Conservation (phyloP, 139 green algal genomes). For the Limnomonas spitsbergensis region DNA sequence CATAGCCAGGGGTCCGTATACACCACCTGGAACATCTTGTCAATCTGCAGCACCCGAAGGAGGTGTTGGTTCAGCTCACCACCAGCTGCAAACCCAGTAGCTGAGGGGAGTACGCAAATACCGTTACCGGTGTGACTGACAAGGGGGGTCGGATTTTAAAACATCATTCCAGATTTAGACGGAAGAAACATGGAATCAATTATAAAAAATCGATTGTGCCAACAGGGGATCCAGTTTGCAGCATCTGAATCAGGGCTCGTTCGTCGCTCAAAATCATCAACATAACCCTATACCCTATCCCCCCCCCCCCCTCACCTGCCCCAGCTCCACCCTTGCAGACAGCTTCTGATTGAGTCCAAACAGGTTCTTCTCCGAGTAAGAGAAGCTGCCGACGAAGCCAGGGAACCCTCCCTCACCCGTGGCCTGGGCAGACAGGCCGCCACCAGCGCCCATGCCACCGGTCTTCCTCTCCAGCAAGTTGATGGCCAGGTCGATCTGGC, state of each 20-base stretch:
- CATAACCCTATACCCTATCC: no score
- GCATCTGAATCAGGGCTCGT: no score
- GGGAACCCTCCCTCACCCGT: slow-evolving; percentile 64
- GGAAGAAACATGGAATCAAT: no score
- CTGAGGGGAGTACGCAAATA: no score
- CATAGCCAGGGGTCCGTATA: slow-evolving; percentile 91
- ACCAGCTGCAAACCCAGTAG: no score
- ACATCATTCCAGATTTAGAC: no score
- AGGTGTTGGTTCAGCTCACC: background rate
- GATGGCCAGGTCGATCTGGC: slow-evolving; percentile 80
- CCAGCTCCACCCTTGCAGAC: slow-evolving; percentile 43
- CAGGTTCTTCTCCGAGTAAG: slow-evolving; percentile 87
- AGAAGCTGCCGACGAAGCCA: slow-evolving; percentile 79
- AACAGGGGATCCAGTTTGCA: no score
- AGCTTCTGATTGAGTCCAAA: slow-evolving; percentile 90
- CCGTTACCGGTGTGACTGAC: no score
- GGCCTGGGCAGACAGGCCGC: slow-evolving; percentile 69
- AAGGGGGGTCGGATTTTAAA: no score
- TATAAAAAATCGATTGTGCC: no score
- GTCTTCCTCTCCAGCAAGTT: slow-evolving; percentile 86
- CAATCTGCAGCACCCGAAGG: slow-evolving; percentile 54
- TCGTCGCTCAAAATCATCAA: no score
- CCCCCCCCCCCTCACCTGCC: slow-evolving; percentile 6
- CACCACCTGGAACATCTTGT: slow-evolving; percentile 85
- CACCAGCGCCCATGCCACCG: slow-evolving; percentile 79